These are phyloP conservation scores for Diaporthe ilicicola DNA, from an alignment of 2,329 filamentous ascomycete genomes.

Conservation along the genomic window DNA sequence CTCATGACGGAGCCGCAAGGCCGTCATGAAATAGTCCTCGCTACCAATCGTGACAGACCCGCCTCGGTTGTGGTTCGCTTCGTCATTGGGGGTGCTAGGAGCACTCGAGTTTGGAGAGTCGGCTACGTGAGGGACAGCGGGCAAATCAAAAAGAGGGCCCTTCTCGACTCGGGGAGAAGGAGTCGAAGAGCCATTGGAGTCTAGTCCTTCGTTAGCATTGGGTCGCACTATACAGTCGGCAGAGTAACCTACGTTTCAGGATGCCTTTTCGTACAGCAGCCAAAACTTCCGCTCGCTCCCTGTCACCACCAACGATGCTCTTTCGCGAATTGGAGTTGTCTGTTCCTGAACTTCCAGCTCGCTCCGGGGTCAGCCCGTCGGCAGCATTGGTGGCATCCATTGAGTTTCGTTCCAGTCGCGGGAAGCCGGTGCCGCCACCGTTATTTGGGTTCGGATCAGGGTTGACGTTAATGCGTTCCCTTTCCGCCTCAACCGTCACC, in stretches of 20 bases:
- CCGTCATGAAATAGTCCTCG: constrained; percentile 90
- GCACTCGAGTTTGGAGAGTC: constrained; percentile 87
- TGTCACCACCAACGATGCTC: constrained; percentile 91
- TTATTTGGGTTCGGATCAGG: constrained; percentile 71
- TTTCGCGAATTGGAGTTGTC: constrained; percentile 74
- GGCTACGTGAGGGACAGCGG: constrained; percentile 68
- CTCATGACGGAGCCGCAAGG: constrained; percentile 76
- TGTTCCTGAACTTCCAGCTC: constrained; percentile 63
- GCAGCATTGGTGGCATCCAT: constrained; percentile 69
- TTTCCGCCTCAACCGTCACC: constrained; percentile 94
- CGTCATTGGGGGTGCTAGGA: constrained; percentile 87
- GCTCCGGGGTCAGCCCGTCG: constrained; percentile 53
- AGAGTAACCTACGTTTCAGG: constrained; percentile 75
- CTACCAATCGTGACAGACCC: constrained; percentile 79
- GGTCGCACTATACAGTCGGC: background rate
- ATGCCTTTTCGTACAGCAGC: constrained; percentile 96
- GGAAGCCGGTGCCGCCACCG: constrained; percentile 81
- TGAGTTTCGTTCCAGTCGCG: constrained; percentile 84
- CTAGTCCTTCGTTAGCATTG: constrained; percentile 44
- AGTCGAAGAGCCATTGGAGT: constrained; percentile 66
- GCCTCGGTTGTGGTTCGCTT: constrained; percentile 71
- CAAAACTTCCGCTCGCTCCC: constrained; percentile 88
- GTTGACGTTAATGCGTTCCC: constrained; percentile 82
- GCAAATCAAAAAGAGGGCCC: constrained; percentile 63
- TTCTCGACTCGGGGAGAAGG: constrained; percentile 72